These are phyloP conservation scores for Yamadazyma membranifaciens DNA, from an alignment of 1,139 yeast genomes.

Conservation along the genomic window DNA sequence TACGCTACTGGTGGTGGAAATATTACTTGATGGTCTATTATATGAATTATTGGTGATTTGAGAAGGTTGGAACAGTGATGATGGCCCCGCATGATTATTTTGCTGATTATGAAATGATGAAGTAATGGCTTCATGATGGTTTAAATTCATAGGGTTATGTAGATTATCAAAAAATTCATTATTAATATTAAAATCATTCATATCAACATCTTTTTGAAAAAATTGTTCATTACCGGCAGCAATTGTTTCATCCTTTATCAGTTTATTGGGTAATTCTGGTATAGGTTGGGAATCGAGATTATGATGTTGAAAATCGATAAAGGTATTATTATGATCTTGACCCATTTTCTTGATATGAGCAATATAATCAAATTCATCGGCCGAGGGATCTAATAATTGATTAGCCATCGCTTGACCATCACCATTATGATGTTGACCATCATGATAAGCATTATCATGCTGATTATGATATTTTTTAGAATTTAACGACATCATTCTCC, in stretches of 20 bases:
- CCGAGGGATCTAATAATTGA: slow-evolving; percentile 32
- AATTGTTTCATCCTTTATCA: not conserved
- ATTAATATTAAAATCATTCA: slow-evolving; percentile 6
- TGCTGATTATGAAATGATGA: not conserved
- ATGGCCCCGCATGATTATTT: not conserved
- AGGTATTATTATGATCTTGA: slow-evolving; percentile 18
- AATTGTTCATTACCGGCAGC: not conserved
- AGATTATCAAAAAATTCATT: slow-evolving; percentile 8
- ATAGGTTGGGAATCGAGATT: not conserved
- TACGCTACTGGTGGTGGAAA: not conserved
- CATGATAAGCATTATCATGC: not conserved
- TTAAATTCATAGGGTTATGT: slow-evolving; percentile 8
- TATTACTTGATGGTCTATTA: not conserved
- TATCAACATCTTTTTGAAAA: slow-evolving; percentile 3
- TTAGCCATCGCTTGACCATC: no score
- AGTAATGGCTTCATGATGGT: slow-evolving; percentile 5
- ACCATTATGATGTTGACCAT: not conserved
- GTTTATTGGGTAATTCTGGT: not conserved
- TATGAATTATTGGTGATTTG: not conserved
- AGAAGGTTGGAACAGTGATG: not conserved
- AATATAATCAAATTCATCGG: slow-evolving; percentile 62
- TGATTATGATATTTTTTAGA: slow-evolving; percentile 1
- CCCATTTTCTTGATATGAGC: slow-evolving; percentile 65
- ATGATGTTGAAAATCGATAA: slow-evolving; percentile 3
- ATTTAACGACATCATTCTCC: slow-evolving; percentile 79